phyloP scores from a whole-genome alignment of 129 eudicot species.

The Logfia minima region DNA sequence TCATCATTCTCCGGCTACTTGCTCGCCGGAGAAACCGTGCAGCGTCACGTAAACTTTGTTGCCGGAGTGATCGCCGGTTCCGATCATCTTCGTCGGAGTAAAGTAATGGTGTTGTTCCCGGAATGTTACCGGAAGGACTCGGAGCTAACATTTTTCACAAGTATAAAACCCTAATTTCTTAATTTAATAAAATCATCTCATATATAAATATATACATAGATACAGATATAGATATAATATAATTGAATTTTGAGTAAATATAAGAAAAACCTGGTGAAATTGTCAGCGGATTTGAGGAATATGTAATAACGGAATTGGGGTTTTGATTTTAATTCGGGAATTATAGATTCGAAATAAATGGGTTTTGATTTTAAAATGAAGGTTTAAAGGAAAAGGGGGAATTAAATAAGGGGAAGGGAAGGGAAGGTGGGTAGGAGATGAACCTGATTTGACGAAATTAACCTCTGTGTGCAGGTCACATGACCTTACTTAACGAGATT shows the following conservation, averaged over 20 bases:
- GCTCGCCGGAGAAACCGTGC: constrained; percentile 56
- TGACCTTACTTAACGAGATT: too few relatives aligned
- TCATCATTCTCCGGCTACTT: constrained; percentile 47
- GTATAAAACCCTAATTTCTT: constrained; percentile 18
- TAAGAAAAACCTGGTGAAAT: constrained; percentile 3
- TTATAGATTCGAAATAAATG: constrained; percentile 16
- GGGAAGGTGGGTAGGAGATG: too few relatives aligned
- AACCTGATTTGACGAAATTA: too few relatives aligned
- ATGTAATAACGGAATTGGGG: constrained; percentile 14
- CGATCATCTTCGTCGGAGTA: constrained; percentile 34
- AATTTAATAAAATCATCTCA: not conserved
- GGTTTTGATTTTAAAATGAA: too few relatives aligned
- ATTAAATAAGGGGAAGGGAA: too few relatives aligned
- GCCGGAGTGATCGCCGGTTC: constrained; percentile 40
- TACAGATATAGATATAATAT: not conserved
- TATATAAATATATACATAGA: not conserved
- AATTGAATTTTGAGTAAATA: not conserved
- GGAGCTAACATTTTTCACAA: constrained; percentile 34
- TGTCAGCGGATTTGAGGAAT: constrained; percentile 20
- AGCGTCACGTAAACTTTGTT: constrained; percentile 54
- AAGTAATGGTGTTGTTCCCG: constrained; percentile 41
- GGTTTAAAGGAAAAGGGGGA: too few relatives aligned
- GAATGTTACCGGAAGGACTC: constrained; percentile 26
- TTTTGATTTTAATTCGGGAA: not conserved
- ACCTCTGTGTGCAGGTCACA: too few relatives aligned